Base-by-base conservation (phyloP, 805 yeast species). In the Tanozyma kutaoensis region DNA sequence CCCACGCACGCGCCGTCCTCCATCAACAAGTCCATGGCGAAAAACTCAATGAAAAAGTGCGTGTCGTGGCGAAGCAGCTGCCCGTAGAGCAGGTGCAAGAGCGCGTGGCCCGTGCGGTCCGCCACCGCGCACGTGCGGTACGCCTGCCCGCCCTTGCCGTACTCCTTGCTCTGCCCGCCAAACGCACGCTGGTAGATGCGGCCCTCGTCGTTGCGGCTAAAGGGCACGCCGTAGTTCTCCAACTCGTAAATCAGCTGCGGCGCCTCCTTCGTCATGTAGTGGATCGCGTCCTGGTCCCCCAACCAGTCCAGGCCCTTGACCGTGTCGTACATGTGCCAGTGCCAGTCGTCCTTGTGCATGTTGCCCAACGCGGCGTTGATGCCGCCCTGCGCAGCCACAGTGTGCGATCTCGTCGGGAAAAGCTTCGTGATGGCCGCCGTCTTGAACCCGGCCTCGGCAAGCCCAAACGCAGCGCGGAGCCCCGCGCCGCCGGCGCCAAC, bases 401-500 rank as follows among this genome's bases (percentile, higher is more conserved):
- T 88, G 55, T 88, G 98, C 12, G 96, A 86, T 62, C 98, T 79
- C 17, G 98, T 88, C 30, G 97, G 98, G 69, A 88, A 88, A 46
- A 88, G 72, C 62, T 88, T 88, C 40, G 96, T 77, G 43, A 88
- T 73, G 72, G 98, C 91, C 20, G 98, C 98, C 24, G 95, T 88
- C 58, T 91, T 88, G 66, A 68, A 88, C 24, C 98, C 98, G 29
- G 93, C 94, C 50, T 84, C 86, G 32, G 96, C 95, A 32, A 88
- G 69, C 38, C 98, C 98, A 44, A 88, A 91, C 21, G 98, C 97
- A 23, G 98, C 98, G 62, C 98, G 76, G 35, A 88, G 66, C 51
- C 98, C 98, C 26, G 98, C 98, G 55, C 98, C 98, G 48, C 98
- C 98, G 31, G 98, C 98, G 48, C 98, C 98, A 29, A 88, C 85